phyloP scores from a whole-genome alignment of 768 basidiomycete genomes.

The Mycena venus region DNA sequence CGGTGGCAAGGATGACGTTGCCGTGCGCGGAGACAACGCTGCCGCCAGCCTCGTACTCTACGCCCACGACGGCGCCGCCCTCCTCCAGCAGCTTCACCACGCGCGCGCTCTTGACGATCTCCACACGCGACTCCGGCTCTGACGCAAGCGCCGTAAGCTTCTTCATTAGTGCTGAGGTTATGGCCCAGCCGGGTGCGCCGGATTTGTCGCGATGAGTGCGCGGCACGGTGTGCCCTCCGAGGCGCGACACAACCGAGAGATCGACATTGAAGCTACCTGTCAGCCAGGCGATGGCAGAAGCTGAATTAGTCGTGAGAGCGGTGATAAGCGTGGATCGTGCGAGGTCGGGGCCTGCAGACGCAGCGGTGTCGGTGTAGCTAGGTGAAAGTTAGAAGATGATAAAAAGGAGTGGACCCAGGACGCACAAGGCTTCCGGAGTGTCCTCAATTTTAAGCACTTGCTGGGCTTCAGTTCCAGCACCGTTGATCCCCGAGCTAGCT shows the following conservation, averaged over 20 bases:
- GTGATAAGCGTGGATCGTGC: constrained; percentile 39
- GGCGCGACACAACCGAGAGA: constrained; percentile 41
- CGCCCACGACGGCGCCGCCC: constrained; percentile 35
- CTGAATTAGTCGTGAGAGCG: constrained; percentile 41
- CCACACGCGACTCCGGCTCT: constrained; percentile 9
- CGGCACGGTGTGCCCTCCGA: constrained; percentile 38
- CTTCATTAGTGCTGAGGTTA: constrained; percentile 42
- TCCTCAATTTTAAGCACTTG: constrained; percentile 32
- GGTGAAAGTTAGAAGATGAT: not conserved
- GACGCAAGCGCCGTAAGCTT: constrained; percentile 20
- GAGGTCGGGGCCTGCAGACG: constrained; percentile 37
- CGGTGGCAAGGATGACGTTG: constrained; percentile 37
- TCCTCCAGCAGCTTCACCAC: constrained; percentile 37
- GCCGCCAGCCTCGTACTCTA: constrained; percentile 38
- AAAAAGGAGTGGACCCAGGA: not conserved
- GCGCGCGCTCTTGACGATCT: constrained; percentile 38
- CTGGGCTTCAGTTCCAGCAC: constrained; percentile 40
- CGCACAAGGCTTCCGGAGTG: constrained; percentile 36
- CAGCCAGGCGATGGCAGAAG: constrained; percentile 41
- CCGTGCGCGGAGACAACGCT: constrained; percentile 19
- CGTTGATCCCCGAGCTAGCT: constrained; percentile 47
- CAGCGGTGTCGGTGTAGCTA: constrained; percentile 35
- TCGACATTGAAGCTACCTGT: constrained; percentile 37
- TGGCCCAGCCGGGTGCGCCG: constrained; percentile 43
- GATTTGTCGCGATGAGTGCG: constrained; percentile 42